A percentile compares a stretch with the other conserved stretches of the same genome.
phyloP scores from a whole-genome alignment of 805 yeast species.

The Candida nanaspora region DNA sequence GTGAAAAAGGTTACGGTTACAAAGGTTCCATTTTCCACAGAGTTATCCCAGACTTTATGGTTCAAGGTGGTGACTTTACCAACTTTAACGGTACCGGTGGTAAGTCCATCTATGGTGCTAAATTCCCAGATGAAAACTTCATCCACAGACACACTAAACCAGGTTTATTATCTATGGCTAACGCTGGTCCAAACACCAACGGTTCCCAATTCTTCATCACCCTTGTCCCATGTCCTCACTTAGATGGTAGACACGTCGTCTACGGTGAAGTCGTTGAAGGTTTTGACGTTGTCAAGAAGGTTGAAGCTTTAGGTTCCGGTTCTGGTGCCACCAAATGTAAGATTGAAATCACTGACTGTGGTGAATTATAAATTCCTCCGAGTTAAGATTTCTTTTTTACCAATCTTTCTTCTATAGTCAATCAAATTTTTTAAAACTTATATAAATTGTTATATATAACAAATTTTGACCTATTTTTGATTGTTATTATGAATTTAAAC shows the following conservation, averaged over 20 bases:
- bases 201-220: constrained; percentile 90
- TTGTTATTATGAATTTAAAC: constrained; percentile 8
- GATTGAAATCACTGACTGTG: constrained; percentile 50
- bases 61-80: constrained; percentile 92
- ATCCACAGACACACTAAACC: constrained; percentile 66
- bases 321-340: constrained; percentile 44
- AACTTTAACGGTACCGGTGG: constrained; percentile 92
- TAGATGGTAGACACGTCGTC: constrained; percentile 73
- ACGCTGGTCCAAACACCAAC: constrained; percentile 88
- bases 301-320: constrained; percentile 59
- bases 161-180: constrained; percentile 87
- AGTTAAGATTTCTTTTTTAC: background rate
- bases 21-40: constrained; percentile 89
- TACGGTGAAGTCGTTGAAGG: constrained; percentile 72
- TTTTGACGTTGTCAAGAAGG: constrained; percentile 67
- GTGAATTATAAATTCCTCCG: constrained; percentile 47
- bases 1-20: constrained; percentile 93
- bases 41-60: constrained; percentile 94
- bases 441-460: background rate
- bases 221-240: constrained; percentile 71
- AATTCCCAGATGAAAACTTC: constrained; percentile 59
- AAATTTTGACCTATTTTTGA: background rate
- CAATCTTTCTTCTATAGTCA: background rate
- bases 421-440: background rate
- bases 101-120: constrained; percentile 72